Base-by-base conservation (phyloP, 345 rosid genomes). In the Rhodamnia argentea region DNA sequence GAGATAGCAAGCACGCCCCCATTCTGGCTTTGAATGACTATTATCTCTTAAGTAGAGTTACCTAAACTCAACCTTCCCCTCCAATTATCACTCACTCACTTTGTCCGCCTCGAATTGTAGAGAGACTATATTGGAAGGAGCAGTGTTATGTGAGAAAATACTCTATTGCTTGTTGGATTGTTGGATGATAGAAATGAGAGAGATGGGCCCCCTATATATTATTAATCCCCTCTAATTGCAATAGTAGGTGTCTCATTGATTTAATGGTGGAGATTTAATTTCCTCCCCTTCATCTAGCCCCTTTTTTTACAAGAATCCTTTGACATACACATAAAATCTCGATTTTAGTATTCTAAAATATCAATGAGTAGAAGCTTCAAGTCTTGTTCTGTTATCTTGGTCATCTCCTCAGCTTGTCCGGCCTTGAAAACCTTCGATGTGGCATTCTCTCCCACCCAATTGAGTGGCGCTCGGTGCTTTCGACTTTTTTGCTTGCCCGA, bases 351-450 rank as follows among this genome's bases (percentile, higher is more conserved):
- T 27, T 3, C 23, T 64, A 29, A 11, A 64, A 64, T 29, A 0
- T 64, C 40, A 29, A 64, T 0, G 42, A 64, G 15, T 32, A 29
- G 1, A 29, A 64, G 23, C 23, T 70, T 32, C 78, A 70, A 37
- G 47, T 10, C 78, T 70, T 70, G 78, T 44, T 47, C 13, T 20
- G 2, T 18, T 23, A 18, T 32, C 78, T 37, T 32, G 78, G 47
- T 37, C 42, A 40, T 32, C 24, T 22, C 78, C 78, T 10, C 6
- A 18, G 22, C 47, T 0, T 70, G 0, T 0, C 1, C 0, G 7
- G 11, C 47, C 78, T 37, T 70, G 78, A 70, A 70, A 37, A 32
- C 13, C 24, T 32, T 10, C 10, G 13, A 22, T 70, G 47, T 37
- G 13, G 32, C 47, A 32, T 32, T 70, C 23, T 70, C 78, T 70